phyloP scores from a whole-genome alignment of 2,329 filamentous ascomycete genomes.

The Colletotrichum destructivum region DNA sequence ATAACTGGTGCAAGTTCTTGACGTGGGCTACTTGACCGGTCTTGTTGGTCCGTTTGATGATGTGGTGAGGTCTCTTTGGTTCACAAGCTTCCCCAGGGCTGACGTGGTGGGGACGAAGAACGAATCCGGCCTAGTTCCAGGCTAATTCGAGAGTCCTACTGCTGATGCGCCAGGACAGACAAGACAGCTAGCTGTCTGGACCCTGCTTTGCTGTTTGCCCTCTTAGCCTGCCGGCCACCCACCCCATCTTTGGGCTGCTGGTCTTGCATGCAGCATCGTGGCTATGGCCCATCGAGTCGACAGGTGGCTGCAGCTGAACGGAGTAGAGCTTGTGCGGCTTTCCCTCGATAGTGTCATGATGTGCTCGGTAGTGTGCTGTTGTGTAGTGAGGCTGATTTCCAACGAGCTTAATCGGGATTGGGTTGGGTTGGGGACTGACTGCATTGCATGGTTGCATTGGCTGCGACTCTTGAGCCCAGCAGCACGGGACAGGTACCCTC shows the following conservation, averaged over 20 bases:
- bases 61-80: constrained; percentile 35
- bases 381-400: constrained; percentile 10
- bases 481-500: constrained; percentile 34
- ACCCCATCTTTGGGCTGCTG: constrained; percentile 9
- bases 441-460: constrained; percentile 26
- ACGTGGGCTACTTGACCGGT: constrained; percentile 23
- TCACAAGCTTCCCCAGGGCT: constrained; percentile 24
- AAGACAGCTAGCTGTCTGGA: constrained; percentile 25
- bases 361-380: background rate
- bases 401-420: constrained; percentile 31
- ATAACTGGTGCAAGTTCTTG: constrained; percentile 1
- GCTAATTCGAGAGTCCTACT: constrained; percentile 35
- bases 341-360: background rate
- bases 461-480: constrained; percentile 28
- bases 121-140: constrained; percentile 25
- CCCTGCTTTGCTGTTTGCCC: constrained; percentile 7
- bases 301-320: constrained; percentile 11
- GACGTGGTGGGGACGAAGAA: constrained; percentile 13
- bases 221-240: background rate
- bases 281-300: constrained; percentile 23
- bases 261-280: constrained; percentile 24
- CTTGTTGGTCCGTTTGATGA: constrained; percentile 33
- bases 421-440: background rate
- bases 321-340: background rate
- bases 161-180: constrained; percentile 34